Evolutionary conservation across 2,329 filamentous ascomycete species (phyloP).

Genomic region (Colletotrichum echinochloae): DNA sequence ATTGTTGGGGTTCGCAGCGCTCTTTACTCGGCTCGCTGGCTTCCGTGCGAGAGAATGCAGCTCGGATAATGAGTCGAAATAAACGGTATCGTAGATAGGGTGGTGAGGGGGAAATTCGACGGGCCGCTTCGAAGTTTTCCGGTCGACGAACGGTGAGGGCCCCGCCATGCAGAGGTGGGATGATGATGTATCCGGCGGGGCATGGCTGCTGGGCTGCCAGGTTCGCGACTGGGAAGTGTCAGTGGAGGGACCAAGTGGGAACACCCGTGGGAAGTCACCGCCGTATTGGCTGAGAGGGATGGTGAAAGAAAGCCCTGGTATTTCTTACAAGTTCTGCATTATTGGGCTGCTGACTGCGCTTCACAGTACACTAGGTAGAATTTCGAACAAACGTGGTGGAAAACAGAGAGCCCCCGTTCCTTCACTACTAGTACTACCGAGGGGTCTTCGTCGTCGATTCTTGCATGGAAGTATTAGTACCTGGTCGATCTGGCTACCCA

Average conservation of each 20-base stretch:
- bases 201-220: slow-evolving; percentile 26
- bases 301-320: slow-evolving; percentile 1
- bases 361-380: too few relatives aligned
- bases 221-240: slow-evolving; percentile 7
- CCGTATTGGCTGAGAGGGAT: slow-evolving; percentile 18
- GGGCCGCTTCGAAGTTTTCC: slow-evolving; percentile 31
- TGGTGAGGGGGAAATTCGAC: slow-evolving; percentile 9
- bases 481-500: background rate
- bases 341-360: slow-evolving; percentile 2
- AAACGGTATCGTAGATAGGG: slow-evolving; percentile 20
- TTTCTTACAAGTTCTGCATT: background rate
- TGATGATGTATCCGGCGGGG: slow-evolving; percentile 38
- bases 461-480: too few relatives aligned
- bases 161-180: slow-evolving; percentile 32
- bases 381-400: slow-evolving; percentile 22
- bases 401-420: too few relatives aligned
- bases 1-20: background rate
- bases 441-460: too few relatives aligned
- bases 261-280: background rate
- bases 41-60: slow-evolving; percentile 19
- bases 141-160: slow-evolving; percentile 28
- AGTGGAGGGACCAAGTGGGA: slow-evolving; percentile 9
- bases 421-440: too few relatives aligned
- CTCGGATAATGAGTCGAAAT: slow-evolving; percentile 30
- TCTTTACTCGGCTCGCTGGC: slow-evolving; percentile 6